Percentiles rank a stretch among this genome's conserved stretches.
phyloP scores from a whole-genome alignment of 345 rosid species.

The Eucalyptus lansdowneana region DNA sequence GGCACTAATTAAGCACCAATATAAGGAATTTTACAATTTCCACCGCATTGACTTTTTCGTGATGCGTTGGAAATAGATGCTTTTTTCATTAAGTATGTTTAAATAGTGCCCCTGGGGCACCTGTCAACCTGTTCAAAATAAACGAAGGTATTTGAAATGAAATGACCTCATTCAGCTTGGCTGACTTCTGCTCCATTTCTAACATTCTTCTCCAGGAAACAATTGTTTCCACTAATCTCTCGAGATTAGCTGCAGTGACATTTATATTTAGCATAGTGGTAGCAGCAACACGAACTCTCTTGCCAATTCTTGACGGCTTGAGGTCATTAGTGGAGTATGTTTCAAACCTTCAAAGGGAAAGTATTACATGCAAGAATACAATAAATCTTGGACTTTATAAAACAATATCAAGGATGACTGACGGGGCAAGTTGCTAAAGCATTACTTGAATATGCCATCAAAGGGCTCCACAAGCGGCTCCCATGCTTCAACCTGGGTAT shows the following conservation, averaged over 20 bases:
- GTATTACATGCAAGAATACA: background rate
- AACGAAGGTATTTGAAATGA: background rate
- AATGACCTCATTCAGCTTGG: constrained; percentile 57
- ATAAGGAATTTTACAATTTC: background rate
- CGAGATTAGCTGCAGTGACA: constrained; percentile 83
- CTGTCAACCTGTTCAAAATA: background rate
- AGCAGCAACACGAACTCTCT: constrained; percentile 72
- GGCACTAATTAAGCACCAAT: background rate
- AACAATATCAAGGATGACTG: background rate
- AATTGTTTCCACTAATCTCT: constrained; percentile 54
- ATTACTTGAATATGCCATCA: constrained; percentile 98
- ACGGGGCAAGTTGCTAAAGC: background rate
- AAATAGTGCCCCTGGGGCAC: background rate
- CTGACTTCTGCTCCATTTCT: constrained; percentile 81
- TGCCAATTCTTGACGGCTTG: constrained; percentile 56
- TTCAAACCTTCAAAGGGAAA: constrained; percentile 61
- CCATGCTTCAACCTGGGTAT: constrained; percentile 93
- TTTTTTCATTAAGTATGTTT: background rate
- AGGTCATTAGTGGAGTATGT: constrained; percentile 59
- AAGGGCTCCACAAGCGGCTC: constrained; percentile 98
- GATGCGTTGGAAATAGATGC: background rate
- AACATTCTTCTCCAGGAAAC: constrained; percentile 90
- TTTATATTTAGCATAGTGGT: constrained; percentile 79
- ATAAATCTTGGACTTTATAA: background rate
- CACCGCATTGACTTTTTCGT: background rate